A percentile compares a stretch with the other conserved stretches of the same genome.
phyloP scores from a whole-genome alignment of 805 yeast genomes.

The Saccharomycopsis sp. region DNA sequence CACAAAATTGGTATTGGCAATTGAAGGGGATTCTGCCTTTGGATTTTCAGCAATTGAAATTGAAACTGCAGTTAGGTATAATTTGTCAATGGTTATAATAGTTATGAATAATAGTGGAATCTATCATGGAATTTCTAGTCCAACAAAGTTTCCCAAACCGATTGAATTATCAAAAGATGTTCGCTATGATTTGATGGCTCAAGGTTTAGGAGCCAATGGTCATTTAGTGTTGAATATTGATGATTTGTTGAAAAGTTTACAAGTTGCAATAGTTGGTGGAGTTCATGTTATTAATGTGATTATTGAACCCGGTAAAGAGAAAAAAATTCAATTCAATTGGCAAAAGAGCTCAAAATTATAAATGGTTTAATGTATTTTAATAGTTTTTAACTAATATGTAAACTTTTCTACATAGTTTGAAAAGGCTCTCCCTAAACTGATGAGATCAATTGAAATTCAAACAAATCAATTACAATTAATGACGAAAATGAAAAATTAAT shows the following conservation, averaged over 20 bases:
- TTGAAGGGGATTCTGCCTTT: slow-evolving; percentile 72
- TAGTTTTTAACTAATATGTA: no score
- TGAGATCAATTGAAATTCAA: no score
- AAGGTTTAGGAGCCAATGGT: slow-evolving; percentile 49
- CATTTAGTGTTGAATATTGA: slow-evolving; percentile 30
- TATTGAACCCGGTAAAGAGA: slow-evolving; percentile 47
- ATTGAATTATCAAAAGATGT: slow-evolving; percentile 36
- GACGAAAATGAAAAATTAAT: neutral
- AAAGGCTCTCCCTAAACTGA: no score
- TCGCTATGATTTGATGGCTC: slow-evolving; percentile 45
- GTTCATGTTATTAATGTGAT: slow-evolving; percentile 42
- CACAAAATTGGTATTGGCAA: slow-evolving; percentile 37
- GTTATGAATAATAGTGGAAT: slow-evolving; percentile 72
- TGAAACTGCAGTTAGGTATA: slow-evolving; percentile 53
- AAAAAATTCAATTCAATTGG: slow-evolving; percentile 55
- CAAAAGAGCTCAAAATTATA: slow-evolving; percentile 19
- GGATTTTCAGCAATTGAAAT: slow-evolving; percentile 66
- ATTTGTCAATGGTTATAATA: slow-evolving; percentile 43
- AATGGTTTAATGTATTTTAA: no score
- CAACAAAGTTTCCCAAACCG: slow-evolving; percentile 10
- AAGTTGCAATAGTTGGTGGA: slow-evolving; percentile 18
- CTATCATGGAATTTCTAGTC: slow-evolving; percentile 47
- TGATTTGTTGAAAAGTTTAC: slow-evolving; percentile 29
- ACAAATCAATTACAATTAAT: no score
- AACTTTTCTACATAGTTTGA: no score